Evolutionary conservation across 2,329 filamentous ascomycete genomes (phyloP), one percentile per base, ranked within the genome.

Genomic region (Pseudocercospora eumusae): DNA sequence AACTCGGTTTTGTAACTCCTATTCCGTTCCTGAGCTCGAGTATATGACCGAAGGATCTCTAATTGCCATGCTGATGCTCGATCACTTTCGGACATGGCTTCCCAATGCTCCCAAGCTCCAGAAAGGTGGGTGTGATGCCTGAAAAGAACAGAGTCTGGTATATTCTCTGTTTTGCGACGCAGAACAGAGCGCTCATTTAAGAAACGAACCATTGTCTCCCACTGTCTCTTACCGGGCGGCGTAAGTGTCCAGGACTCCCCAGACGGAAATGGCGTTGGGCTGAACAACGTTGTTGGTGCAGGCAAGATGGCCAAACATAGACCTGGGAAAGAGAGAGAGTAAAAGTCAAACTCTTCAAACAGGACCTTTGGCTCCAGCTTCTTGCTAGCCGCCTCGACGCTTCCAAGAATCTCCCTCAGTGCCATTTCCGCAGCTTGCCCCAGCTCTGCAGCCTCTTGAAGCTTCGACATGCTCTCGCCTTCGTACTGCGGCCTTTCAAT

Each of bases 371-470:
- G 62, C 62, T 74, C 69, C 9, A 61, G 31, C 55, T 66, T 68
- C 70, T 82, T 93, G 91, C 88, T 92, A 66, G 93, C 92, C 65
- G 92, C 91, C 73, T 90, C 87, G 75, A 93, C 84, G 63, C 90
- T 93, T 70, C 88, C 87, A 59, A 96, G 78, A 49, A 97, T 81
- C 78, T 97, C 93, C 65, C 90, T 83, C 68, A 97, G 77, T 6
- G 93, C 92, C 73, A 97, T 78, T 77, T 96, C 92, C 21, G 93
- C 87, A 4, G 93, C 93, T 66, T 86, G 86, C 20, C 89, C 88
- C n/a, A 86, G 92, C 73, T 97, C 93, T 69, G 85, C 77, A 40
- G 90, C 88, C 70, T 92, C 90, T 50, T 73, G 70, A 40, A 74
- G 63, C 54, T 69, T 72, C 64, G 63, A 68, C 55, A 68, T 70